Percentiles rank a stretch among this genome's conserved stretches.
These are phyloP conservation scores for Neonectria ditissima DNA, from an alignment of 2,329 filamentous ascomycete genomes.

Conservation along the genomic window DNA sequence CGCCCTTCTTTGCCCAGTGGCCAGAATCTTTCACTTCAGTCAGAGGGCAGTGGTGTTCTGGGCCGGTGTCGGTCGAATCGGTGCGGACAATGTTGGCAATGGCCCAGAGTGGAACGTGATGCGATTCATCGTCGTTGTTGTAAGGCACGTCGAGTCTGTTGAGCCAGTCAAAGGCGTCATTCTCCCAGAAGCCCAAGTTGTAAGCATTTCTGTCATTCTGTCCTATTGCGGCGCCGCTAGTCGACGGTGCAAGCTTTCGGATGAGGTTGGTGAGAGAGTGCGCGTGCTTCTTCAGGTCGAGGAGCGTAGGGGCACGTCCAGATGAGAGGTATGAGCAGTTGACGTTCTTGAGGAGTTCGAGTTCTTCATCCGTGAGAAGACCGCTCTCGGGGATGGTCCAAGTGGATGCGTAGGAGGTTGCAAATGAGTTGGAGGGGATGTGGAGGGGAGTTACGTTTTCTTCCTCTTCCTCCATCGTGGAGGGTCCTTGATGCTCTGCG, in stretches of 20 bases:
- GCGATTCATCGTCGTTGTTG: slow-evolving; percentile 59
- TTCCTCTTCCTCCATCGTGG: slow-evolving; percentile 19
- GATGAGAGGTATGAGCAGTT: slow-evolving; percentile 71
- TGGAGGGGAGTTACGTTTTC: slow-evolving; percentile 13
- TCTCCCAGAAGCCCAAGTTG: slow-evolving; percentile 49
- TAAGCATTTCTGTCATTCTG: slow-evolving; percentile 44
- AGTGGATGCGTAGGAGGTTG: slow-evolving; percentile 44
- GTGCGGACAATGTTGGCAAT: slow-evolving; percentile 59
- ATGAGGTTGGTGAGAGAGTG: slow-evolving; percentile 68
- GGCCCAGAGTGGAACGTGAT: slow-evolving; percentile 60
- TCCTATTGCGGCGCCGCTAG: slow-evolving; percentile 38
- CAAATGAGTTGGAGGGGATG: slow-evolving; percentile 44
- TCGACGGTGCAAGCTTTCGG: slow-evolving; percentile 57
- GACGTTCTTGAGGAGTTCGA: slow-evolving; percentile 54
- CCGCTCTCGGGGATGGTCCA: slow-evolving; percentile 41
- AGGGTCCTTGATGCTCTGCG: not conserved
- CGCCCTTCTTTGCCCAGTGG: slow-evolving; percentile 31
- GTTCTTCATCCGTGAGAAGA: slow-evolving; percentile 34
- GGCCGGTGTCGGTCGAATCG: slow-evolving; percentile 56
- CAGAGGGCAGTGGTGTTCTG: slow-evolving; percentile 61
- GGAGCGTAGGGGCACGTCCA: slow-evolving; percentile 64
- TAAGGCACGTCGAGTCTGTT: slow-evolving; percentile 63
- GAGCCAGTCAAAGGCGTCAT: slow-evolving; percentile 69
- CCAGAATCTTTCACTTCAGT: slow-evolving; percentile 41
- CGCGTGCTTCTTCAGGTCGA: slow-evolving; percentile 69